A percentile compares a stretch with the other conserved stretches of the same genome.
These are phyloP conservation scores for Tylopilus sp. DNA, from an alignment of 768 basidiomycete genomes.

Conservation along the genomic window DNA sequence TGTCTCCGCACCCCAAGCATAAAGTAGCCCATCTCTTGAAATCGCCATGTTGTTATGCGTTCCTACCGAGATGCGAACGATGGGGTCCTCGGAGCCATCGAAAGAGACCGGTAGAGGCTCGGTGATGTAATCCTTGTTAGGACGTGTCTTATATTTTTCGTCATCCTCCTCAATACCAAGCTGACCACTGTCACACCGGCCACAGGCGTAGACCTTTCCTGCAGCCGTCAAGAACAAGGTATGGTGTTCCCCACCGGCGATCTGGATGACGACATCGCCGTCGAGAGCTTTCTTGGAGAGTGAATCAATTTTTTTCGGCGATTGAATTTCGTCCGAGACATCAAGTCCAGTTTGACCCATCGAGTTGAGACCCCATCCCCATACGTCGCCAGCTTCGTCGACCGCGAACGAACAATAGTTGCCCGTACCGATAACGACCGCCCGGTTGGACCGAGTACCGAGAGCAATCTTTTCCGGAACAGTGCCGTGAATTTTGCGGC, in stretches of 20 bases:
- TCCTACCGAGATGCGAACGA: conserved; percentile 65
- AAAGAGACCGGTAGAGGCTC: conserved; percentile 66
- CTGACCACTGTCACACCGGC: conserved; percentile 80
- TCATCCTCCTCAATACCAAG: conserved; percentile 74
- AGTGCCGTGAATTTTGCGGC: conserved; percentile 86
- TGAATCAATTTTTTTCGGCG: conserved; percentile 61
- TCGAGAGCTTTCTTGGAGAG: conserved; percentile 60
- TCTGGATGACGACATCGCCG: conserved; percentile 64
- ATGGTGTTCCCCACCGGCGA: conserved; percentile 85
- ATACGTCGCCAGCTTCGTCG: conserved; percentile 77
- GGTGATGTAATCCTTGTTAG: conserved; percentile 55
- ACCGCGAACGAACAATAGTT: conserved; percentile 89
- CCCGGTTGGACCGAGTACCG: conserved; percentile 60
- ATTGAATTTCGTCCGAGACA: conserved; percentile 48
- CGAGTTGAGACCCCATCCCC: conserved; percentile 95
- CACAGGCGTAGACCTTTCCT: conserved; percentile 84
- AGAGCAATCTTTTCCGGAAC: conserved; percentile 83
- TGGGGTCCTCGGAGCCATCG: conserved; percentile 59
- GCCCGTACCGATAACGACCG: conserved; percentile 75
- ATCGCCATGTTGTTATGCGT: conserved; percentile 71
- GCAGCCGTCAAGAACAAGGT: conserved; percentile 81
- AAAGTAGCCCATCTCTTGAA: conserved; percentile 63
- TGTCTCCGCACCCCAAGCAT: conserved; percentile 75
- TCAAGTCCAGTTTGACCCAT: conserved; percentile 79
- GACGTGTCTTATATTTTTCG: conserved; percentile 54